Conservation (phyloP, 148 eudicot species). For the Pouteria glomerata region DNA sequence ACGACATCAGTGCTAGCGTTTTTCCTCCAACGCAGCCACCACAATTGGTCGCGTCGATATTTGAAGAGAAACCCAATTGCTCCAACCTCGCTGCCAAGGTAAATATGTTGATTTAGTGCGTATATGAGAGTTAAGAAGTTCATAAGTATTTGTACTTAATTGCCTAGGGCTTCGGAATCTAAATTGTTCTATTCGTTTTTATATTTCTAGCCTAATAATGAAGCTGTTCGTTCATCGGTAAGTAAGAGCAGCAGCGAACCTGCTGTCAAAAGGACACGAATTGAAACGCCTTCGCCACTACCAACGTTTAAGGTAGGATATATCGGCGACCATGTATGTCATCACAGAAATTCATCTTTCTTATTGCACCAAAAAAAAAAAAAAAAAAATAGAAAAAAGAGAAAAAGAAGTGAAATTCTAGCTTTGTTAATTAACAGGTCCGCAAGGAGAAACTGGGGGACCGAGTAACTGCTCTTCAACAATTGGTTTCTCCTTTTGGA, state of each 20-base stretch:
- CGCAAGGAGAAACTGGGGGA: conserved; percentile 96
- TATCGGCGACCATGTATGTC: no score
- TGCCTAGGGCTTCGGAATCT: conserved; percentile 24
- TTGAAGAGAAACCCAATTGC: conserved; percentile 23
- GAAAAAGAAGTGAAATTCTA: conserved; percentile 9
- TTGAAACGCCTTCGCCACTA: conserved; percentile 70
- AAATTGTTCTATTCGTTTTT: background rate
- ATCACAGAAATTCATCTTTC: no score
- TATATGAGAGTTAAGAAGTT: no score
- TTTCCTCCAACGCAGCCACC: conserved; percentile 31
- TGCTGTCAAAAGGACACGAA: conserved; percentile 47
- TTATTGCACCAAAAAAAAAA: no score
- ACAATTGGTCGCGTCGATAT: no score
- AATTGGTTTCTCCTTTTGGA: conserved; percentile 91
- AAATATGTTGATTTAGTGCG: background rate
- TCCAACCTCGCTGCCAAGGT: conserved; percentile 37
- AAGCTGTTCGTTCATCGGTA: conserved; percentile 12
- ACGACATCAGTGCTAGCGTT: conserved; percentile 21
- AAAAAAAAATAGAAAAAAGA: no score
- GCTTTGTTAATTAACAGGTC: conserved; percentile 43
- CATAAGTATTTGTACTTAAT: no score
- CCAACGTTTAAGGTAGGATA: conserved; percentile 87
- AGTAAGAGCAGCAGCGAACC: conserved; percentile 43
- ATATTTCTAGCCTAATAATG: conserved; percentile 27
- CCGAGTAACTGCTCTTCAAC: conserved; percentile 87